Conservation (phyloP, 2,329 filamentous ascomycete genomes). For the Calonectria multiphialidica region DNA sequence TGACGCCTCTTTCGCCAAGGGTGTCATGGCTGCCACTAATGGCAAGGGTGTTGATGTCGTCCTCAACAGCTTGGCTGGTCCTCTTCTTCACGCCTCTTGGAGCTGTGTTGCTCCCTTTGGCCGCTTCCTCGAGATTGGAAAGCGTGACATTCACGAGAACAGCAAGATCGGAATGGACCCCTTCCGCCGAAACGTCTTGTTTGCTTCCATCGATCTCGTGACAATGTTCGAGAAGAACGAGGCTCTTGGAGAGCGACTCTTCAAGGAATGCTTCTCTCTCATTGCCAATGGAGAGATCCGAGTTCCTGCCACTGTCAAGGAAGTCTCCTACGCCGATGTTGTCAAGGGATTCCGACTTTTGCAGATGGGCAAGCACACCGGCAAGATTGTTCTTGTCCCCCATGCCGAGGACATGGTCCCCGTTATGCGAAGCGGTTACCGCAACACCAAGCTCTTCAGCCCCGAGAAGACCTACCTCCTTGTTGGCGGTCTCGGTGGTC, state of each 20-base stretch:
- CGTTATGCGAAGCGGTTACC: constrained; percentile 31
- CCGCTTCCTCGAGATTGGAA: constrained; percentile 38
- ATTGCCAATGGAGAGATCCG: constrained; percentile 20
- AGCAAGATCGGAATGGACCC: constrained; percentile 48
- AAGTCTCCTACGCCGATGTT: constrained; percentile 31
- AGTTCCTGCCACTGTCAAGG: constrained; percentile 21
- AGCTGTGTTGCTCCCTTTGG: constrained; percentile 41
- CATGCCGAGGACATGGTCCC: constrained; percentile 25
- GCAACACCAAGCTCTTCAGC: constrained; percentile 18
- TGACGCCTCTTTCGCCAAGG: constrained; percentile 42
- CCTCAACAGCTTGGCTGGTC: constrained; percentile 45
- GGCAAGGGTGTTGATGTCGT: constrained; percentile 47
- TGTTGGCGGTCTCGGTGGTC: constrained; percentile 37
- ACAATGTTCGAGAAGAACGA: constrained; percentile 26
- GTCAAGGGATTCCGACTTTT: constrained; percentile 35
- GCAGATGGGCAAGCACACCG: constrained; percentile 34
- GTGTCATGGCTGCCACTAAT: constrained; percentile 41
- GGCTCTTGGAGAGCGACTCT: constrained; percentile 16
- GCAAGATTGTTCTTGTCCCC: constrained; percentile 31
- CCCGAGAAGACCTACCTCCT: constrained; percentile 29
- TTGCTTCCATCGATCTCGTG: constrained; percentile 54
- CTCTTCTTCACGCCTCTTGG: constrained; percentile 46
- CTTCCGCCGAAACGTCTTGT: constrained; percentile 50
- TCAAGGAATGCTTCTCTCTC: constrained; percentile 30
- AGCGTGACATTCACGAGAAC: constrained; percentile 48